Evolutionary conservation across 768 basidiomycete species (phyloP), one percentile per base, ranked within the genome.

Genomic region (Lactarius hatsudake): DNA sequence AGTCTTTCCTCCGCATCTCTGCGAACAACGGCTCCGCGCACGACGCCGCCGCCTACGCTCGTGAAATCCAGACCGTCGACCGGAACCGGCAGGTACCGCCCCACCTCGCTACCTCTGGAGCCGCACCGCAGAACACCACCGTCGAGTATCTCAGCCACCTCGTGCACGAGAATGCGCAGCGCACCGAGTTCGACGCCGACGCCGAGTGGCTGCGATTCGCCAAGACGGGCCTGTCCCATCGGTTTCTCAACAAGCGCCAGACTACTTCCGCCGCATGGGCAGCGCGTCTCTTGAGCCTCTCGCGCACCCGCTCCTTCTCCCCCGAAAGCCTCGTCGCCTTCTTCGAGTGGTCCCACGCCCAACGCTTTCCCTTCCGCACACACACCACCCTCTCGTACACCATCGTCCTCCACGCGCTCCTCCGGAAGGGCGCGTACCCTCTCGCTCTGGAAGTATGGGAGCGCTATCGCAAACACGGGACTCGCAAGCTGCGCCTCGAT

Each of bases 371-470:
- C 23, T 75, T 82, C 28, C 76, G 74, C 32, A 81, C 83, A 0
- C 83, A 79, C 3, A 69, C 62, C 23, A 75, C 80, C 15, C 81
- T 77, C 0, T 81, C 86, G 0, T 83, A 86, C 71, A 86, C 85
- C 23, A 75, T 85, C 34, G 75, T 86, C 65, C 79, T 90, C 48
- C 81, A 81, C 36, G 87, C 83, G 0, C 75, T 89, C 9, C 69
- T 87, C 15, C 75, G 76, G 13, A 82, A 83, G 57, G 69, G 76
- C 32, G 79, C 80, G 17, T 75, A 74, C 62, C 59, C 72, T 8
- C 73, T 77, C 2, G 87, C 88, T 0, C 72, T 79, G 76, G 76
- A 61, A 7, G 56, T 74, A 9, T 73, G 74, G 64, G 67, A 66
- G 7, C 65, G 61, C 23, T 53, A 36, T 63, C 32, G 40, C 18